Evolutionary conservation across 2,329 filamentous ascomycete genomes (phyloP).

Genomic region (Alternaria sp.): DNA sequence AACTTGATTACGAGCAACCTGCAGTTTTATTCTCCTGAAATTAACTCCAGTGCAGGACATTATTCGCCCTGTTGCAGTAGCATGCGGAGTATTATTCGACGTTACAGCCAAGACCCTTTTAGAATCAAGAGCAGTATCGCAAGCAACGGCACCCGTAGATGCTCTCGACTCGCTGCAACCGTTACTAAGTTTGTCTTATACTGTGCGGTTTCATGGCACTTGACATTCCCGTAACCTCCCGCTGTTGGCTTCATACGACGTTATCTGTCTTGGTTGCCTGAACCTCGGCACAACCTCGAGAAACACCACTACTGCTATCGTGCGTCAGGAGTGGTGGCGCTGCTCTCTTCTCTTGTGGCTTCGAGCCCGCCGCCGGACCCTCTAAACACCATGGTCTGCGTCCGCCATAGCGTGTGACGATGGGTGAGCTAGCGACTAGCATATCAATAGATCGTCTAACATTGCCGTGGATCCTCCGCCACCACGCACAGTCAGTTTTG

Average conservation of each 20-base stretch:
- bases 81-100: constrained; percentile 3
- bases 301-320: not conserved
- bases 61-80: constrained; percentile 2
- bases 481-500: constrained; percentile 18
- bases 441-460: constrained; percentile 23
- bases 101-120: not conserved
- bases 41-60: not conserved
- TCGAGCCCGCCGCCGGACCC: constrained; percentile 18
- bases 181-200: not conserved
- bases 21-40: constrained; percentile 13
- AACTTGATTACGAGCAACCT: constrained; percentile 5
- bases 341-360: constrained; percentile 14
- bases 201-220: constrained; percentile 1
- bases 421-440: constrained; percentile 28
- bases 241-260: constrained; percentile 5
- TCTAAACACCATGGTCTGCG: constrained; percentile 26
- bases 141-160: not conserved
- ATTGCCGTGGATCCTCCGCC: constrained; percentile 24
- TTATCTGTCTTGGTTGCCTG: constrained; percentile 7
- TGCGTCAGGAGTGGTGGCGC: constrained; percentile 25
- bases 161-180: not conserved
- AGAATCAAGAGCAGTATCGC: not conserved
- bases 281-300: constrained; percentile 5
- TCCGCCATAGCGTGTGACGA: constrained; percentile 13
- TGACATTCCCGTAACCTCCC: constrained; percentile 12